Conservation (phyloP, 306 rosid species). For the Vicia faba region DNA sequence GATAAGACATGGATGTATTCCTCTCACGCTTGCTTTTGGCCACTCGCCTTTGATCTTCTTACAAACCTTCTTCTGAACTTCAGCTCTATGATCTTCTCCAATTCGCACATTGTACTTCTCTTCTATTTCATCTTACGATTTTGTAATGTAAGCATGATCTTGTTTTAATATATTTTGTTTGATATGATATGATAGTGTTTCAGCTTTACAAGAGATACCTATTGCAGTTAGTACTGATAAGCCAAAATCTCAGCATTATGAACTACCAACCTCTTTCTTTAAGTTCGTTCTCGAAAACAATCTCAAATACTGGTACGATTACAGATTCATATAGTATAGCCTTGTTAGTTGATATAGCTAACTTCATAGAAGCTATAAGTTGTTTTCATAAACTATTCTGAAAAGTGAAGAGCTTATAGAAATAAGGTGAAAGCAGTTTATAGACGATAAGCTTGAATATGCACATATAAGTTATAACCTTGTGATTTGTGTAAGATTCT, state of each 20-base stretch:
- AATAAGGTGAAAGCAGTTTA: no score
- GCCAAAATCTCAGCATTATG: no score
- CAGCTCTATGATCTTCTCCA: conserved; percentile 64
- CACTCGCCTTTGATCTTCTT: conserved; percentile 74
- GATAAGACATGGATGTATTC: no score
- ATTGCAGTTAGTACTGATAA: no score
- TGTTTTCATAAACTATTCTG: background rate
- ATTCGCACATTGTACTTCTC: conserved; percentile 57
- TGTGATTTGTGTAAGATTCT: conserved; percentile 12
- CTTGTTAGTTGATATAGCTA: background rate
- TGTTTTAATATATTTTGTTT: background rate
- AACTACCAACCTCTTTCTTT: no score
- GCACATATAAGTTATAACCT: background rate
- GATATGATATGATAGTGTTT: no score
- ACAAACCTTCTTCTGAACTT: conserved; percentile 60
- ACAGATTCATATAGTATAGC: background rate
- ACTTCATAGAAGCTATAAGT: background rate
- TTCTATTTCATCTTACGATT: background rate
- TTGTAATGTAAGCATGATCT: background rate
- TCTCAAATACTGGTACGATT: conserved; percentile 45
- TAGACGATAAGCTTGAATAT: background rate
- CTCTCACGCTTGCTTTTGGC: conserved; percentile 72
- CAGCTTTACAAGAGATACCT: no score
- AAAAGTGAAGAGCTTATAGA: no score
- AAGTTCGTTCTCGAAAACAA: conserved; percentile 64